A percentile compares a stretch with the other conserved stretches of the same genome.
These are phyloP conservation scores for Salinomyces thailandicus DNA, from an alignment of 2,329 filamentous ascomycete genomes.

Conservation along the genomic window DNA sequence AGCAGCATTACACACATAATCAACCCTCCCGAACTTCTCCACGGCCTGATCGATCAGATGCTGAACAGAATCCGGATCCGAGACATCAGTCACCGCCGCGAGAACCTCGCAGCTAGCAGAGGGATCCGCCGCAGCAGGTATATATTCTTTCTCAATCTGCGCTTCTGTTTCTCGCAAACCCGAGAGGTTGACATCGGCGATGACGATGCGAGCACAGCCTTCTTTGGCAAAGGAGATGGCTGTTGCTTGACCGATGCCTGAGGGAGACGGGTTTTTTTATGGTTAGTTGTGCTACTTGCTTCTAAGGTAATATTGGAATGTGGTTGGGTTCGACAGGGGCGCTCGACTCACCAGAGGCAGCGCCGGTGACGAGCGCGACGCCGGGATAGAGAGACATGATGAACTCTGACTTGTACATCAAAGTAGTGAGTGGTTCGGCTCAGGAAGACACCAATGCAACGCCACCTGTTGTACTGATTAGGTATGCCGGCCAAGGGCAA, in stretches of 20 bases:
- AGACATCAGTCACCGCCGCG: conserved; percentile 26
- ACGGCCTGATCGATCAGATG: conserved; percentile 26
- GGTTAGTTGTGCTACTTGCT: not conserved
- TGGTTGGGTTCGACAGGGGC: not conserved
- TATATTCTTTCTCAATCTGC: conserved; percentile 21
- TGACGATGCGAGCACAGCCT: conserved; percentile 34
- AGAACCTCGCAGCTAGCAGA: conserved; percentile 17
- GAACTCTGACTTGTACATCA: too few relatives aligned
- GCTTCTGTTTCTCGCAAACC: conserved; percentile 27
- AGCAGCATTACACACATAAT: conserved; percentile 40
- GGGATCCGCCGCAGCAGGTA: conserved; percentile 8
- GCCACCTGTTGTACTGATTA: too few relatives aligned
- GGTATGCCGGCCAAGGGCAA: too few relatives aligned
- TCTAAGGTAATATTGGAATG: too few relatives aligned
- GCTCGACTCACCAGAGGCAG: conserved; percentile 20
- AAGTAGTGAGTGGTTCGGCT: too few relatives aligned
- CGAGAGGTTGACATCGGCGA: conserved; percentile 30
- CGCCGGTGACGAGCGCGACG: conserved; percentile 26
- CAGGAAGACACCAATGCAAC: too few relatives aligned
- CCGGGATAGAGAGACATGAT: too few relatives aligned
- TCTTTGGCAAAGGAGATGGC: conserved; percentile 37
- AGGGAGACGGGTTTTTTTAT: not conserved
- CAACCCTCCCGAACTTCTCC: conserved; percentile 31
- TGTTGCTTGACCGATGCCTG: conserved; percentile 35
- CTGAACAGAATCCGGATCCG: conserved; percentile 27